Evolutionary conservation across 2,329 filamentous ascomycete genomes (phyloP).

Genomic region (Trichoderma harzianum): DNA sequence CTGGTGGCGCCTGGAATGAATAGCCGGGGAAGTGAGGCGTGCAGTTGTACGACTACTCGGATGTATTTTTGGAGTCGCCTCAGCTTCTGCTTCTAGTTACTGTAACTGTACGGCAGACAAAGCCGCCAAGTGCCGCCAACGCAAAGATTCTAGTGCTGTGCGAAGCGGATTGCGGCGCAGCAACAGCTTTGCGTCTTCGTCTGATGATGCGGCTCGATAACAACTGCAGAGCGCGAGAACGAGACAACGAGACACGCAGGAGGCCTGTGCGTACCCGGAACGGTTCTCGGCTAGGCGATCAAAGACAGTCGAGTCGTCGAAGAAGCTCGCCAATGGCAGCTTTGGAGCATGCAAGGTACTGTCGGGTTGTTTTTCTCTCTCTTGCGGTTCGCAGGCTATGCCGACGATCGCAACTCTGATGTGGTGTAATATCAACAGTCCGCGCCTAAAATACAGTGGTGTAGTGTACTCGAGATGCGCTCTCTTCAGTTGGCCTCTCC

Average conservation of each 20-base stretch:
- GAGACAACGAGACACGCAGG: constrained; percentile 2
- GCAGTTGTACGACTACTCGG: no score
- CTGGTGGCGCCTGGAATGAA: constrained; percentile 13
- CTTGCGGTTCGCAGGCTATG: not conserved
- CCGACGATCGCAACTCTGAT: not conserved
- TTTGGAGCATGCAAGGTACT: constrained; percentile 10
- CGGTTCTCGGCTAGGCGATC: not conserved
- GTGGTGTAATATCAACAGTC: not conserved
- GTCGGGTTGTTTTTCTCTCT: not conserved
- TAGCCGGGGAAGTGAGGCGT: not conserved
- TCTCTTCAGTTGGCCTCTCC: not conserved
- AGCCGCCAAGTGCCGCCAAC: not conserved
- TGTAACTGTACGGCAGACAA: not conserved
- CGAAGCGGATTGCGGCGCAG: constrained; percentile 1
- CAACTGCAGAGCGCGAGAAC: not conserved
- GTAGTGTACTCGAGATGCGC: no score
- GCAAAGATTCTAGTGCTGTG: not conserved
- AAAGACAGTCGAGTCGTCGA: not conserved
- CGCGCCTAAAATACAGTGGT: not conserved
- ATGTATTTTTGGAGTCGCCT: not conserved
- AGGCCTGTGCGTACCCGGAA: constrained; percentile 15
- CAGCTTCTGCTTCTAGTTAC: not conserved
- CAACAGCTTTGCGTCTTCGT: not conserved
- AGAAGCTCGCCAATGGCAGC: not conserved
- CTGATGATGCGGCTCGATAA: not conserved